Evolutionary conservation across 306 rosid species (phyloP), one percentile per base, ranked within the genome.

Genomic region (Cicer judaicum): DNA sequence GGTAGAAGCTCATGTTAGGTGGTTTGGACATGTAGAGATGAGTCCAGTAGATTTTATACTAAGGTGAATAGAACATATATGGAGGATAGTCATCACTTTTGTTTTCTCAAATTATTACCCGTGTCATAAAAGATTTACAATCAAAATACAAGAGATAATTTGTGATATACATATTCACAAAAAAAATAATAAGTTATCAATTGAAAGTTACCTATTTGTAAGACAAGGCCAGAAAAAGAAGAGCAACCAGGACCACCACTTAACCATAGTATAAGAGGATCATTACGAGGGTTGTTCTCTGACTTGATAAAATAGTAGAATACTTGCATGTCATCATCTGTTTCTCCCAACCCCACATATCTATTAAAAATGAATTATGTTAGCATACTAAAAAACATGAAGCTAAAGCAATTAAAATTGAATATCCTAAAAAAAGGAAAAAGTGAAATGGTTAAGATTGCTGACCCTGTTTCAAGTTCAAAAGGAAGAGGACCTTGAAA

Each of bases 191-290:
- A 11, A 24, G 5, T 12, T 29, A 1, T 34, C 6, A 29, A 8
- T 52, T 34, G 4, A 57, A 40, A 72, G 42, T 46, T 78, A 91
- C 92, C 92, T 7, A 83, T 57, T 81, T 87, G 85, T 43, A 16
- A 49, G 62, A 13, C 64, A 49, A 87, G 76, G 16, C 42, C 85
- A 0, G 89, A 79, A 15, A 81, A 7, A 2, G 82, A 64, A 64
- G 94, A 84, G 72, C 97, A 91, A 40, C 87, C 86, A 24, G 89
- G 95, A 10, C 97, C 97, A 0, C 97, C 94, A 13, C 85, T 76
- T 7, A 89, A 73, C 97, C 95, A 91, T 54, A 89, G 82, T 42
- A 91, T 5, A 11, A 91, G 88, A 80, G 94, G 97, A 39, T 84
- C 92, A 15, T 82, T 74, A 2, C 68, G 12, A 7, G 93, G 90